Evolutionary conservation across 2,329 filamentous ascomycete genomes (phyloP), one percentile per base, ranked within the genome.

Genomic region (Thielaviopsis ethacetica): DNA sequence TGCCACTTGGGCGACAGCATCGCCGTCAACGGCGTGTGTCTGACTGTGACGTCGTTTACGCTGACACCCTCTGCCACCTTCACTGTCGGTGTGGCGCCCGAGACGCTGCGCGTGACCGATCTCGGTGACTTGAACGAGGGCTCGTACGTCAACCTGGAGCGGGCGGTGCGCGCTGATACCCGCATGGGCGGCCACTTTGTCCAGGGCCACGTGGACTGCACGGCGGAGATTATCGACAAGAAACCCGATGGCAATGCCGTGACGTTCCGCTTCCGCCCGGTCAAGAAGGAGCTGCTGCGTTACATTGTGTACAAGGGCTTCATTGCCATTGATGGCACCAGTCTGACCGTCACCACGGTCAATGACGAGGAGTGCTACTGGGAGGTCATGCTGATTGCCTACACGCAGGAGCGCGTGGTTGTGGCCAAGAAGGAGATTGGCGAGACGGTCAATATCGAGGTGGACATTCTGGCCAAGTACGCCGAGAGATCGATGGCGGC

Each of bases 111-210:
- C 61, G 83, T 95, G 60, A 98, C 94, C 61, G 95, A 97, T 73
- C 82, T 98, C n/a, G 91, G 91, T 62, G 75, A 75, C 21, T 77
- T 98, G 57, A 71, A 73, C 54, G 69, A 81, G 62, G 76, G 76
- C 50, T 86, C 83, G 62, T 76, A 75, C 22, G 91, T 97, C 64
- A 98, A 98, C 71, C 84, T 98, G 57, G 93, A 98, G 76, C 84
- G 93, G 17, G 91, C 93, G 3, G 91, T 98, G 58, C 85, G 86
- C 19, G 89, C 90, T 4, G 82, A 86, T 66, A 96, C 91, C 53
- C 88, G 93, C 59, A 97, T 98, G 89, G 93, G 94, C 53, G 93
- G 93, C 0, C 93, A 98, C 73, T 95, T 97, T 67, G 91, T 97
- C 34, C 94, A 98, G 73, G 93, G 93, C 49, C 93, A 98, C 71